A percentile compares a stretch with the other conserved stretches of the same genome.
Evolutionary conservation across 768 basidiomycete genomes (phyloP).

Genomic region (Lactifluus volemus): DNA sequence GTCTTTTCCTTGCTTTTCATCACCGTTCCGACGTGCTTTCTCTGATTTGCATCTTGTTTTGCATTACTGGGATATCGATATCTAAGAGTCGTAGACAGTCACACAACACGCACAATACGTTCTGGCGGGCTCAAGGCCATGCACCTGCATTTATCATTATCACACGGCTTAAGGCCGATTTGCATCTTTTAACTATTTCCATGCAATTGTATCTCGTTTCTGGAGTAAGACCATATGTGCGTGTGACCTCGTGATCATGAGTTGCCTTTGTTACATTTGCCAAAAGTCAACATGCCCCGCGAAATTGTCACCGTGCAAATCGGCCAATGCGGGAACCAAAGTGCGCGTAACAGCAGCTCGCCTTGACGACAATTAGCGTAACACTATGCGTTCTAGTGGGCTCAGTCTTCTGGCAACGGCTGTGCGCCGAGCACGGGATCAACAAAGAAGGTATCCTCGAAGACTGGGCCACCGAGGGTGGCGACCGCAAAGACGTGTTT

Average conservation of each 20-base stretch:
- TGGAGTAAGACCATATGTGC: not conserved
- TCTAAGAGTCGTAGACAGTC: constrained; percentile 15
- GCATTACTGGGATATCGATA: constrained; percentile 15
- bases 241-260: not conserved
- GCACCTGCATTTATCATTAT: constrained; percentile 19
- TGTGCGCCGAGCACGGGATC: constrained; percentile 98
- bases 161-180: constrained; percentile 20
- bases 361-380: constrained; percentile 9
- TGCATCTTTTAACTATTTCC: constrained; percentile 15
- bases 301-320: constrained; percentile 80
- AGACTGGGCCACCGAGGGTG: constrained; percentile 93
- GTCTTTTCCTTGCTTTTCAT: not conserved
- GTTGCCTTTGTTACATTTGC: not conserved
- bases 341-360: constrained; percentile 31
- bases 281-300: constrained; percentile 57
- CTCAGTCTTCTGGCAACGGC: constrained; percentile 95
- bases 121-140: constrained; percentile 18
- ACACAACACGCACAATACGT: constrained; percentile 7
- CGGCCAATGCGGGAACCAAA: constrained; percentile 91
- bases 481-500: constrained; percentile 97
- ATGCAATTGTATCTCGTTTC: constrained; percentile 13
- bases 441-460: constrained; percentile 92
- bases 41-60: constrained; percentile 5
- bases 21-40: constrained; percentile 5
- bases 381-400: constrained; percentile 54